These are phyloP conservation scores for Phtheirospermum japonicum DNA, from an alignment of 257 asterid genomes.

Conservation along the genomic window DNA sequence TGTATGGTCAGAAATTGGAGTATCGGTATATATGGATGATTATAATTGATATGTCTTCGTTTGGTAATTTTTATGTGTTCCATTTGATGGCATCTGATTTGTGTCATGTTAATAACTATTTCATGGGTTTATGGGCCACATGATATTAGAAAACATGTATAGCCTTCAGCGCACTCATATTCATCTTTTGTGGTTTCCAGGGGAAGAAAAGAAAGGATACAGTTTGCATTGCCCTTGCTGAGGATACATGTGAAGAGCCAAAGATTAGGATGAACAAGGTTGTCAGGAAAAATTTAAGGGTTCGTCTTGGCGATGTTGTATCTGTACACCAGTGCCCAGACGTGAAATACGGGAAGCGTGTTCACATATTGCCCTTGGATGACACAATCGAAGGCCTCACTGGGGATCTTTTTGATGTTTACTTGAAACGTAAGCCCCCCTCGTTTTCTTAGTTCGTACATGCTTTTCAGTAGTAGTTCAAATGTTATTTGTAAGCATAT, in stretches of 20 bases:
- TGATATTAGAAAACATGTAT: not conserved
- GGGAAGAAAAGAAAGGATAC: slow-evolving; percentile 89
- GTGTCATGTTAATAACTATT: too few species aligned
- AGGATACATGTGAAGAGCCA: slow-evolving; percentile 73
- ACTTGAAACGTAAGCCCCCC: slow-evolving; percentile 59
- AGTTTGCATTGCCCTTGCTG: slow-evolving; percentile 83
- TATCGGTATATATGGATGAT: too few species aligned
- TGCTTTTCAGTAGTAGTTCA: not conserved
- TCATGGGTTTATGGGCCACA: too few species aligned
- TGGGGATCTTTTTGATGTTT: slow-evolving; percentile 73
- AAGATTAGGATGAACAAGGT: slow-evolving; percentile 82
- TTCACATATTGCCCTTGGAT: slow-evolving; percentile 73
- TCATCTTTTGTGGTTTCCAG: slow-evolving; percentile 49
- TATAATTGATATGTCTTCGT: not conserved
- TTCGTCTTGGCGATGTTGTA: slow-evolving; percentile 75
- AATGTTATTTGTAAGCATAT: not conserved
- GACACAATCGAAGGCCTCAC: slow-evolving; percentile 81
- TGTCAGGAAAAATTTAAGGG: slow-evolving; percentile 63
- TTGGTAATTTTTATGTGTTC: not conserved
- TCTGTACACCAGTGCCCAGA: slow-evolving; percentile 89
- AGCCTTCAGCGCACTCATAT: too few species aligned
- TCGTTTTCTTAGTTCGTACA: not conserved
- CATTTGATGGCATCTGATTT: not conserved
- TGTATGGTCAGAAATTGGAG: too few species aligned
- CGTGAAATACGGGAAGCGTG: slow-evolving; percentile 79